Percentiles rank a stretch among this genome's conserved stretches.
These are phyloP conservation scores for Podospora bellae-mahoneyi DNA, from an alignment of 495 filamentous ascomycete genomes.

Conservation along the genomic window DNA sequence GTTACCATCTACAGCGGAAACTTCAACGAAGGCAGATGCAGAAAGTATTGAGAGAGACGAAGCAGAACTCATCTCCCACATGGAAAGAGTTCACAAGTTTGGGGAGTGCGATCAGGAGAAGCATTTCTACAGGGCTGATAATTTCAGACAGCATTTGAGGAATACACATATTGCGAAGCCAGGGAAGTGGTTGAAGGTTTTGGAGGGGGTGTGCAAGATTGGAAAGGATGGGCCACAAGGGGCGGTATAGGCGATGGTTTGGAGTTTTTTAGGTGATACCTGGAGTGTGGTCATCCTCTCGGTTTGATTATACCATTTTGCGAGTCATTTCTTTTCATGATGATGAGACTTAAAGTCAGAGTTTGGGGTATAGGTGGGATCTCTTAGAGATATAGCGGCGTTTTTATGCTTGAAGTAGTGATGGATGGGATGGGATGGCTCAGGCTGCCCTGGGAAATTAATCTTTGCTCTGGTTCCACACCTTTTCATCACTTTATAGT, in stretches of 20 bases:
- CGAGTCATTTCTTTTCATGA: background rate
- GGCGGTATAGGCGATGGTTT: background rate
- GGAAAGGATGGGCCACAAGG: background rate
- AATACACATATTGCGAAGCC: slow-evolving; percentile 59
- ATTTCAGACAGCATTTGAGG: slow-evolving; percentile 87
- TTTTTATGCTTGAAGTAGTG: background rate
- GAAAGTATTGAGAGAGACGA: background rate
- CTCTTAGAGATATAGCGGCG: background rate
- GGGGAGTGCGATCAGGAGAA: slow-evolving; percentile 83
- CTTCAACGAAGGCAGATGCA: background rate
- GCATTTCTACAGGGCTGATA: slow-evolving; percentile 84
- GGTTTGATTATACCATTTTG: background rate
- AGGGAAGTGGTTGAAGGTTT: slow-evolving; percentile 31
- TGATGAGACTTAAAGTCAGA: background rate
- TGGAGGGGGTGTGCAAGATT: slow-evolving; percentile 26
- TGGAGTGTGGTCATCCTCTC: background rate
- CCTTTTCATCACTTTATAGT: too few species aligned
- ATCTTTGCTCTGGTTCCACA: background rate
- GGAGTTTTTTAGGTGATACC: background rate
- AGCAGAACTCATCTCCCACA: slow-evolving; percentile 52
- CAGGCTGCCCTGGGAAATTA: background rate
- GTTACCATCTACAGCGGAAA: background rate
- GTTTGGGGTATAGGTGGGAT: background rate
- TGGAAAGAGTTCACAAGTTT: slow-evolving; percentile 72
- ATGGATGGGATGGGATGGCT: background rate